These are phyloP conservation scores for Bonia amplexicaulis DNA, from an alignment of 176 grass and related monocot genomes.

Conservation along the genomic window DNA sequence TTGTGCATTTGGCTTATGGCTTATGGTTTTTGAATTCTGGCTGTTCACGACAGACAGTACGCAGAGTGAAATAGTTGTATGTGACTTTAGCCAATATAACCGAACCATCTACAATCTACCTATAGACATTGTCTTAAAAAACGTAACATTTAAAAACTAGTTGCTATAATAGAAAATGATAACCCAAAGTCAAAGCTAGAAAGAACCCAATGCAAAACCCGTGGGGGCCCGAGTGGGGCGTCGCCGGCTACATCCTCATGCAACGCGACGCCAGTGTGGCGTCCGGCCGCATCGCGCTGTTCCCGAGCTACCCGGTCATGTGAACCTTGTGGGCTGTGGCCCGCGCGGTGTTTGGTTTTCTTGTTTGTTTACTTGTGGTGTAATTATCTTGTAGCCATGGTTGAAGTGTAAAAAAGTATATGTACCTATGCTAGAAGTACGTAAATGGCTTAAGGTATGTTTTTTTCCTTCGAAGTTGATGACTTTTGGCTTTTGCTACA, in stretches of 20 bases:
- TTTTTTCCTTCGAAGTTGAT: no score
- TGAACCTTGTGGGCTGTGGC: neutral
- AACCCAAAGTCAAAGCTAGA: no score
- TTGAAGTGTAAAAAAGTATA: neutral
- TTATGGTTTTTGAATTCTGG: no score
- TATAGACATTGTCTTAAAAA: no score
- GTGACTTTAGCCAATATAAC: no score
- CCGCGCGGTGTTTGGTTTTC: neutral
- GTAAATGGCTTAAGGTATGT: neutral
- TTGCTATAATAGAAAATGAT: no score
- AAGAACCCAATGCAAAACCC: slow-evolving; percentile 20
- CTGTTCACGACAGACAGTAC: no score
- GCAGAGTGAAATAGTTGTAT: no score
- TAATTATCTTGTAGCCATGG: neutral
- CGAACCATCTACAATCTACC: no score
- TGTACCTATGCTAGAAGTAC: neutral
- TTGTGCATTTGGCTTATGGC: no score
- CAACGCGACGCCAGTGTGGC: slow-evolving; percentile 11
- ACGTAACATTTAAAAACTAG: no score
- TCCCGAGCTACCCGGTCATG: slow-evolving; percentile 41
- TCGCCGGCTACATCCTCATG: slow-evolving; percentile 50
- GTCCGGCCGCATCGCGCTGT: slow-evolving; percentile 43
- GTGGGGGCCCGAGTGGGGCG: slow-evolving; percentile 63
- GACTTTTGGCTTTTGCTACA: no score
- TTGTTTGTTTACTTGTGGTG: neutral